Evolutionary conservation across 441 rosid genomes (phyloP).

Genomic region (Jatropha podagrica): DNA sequence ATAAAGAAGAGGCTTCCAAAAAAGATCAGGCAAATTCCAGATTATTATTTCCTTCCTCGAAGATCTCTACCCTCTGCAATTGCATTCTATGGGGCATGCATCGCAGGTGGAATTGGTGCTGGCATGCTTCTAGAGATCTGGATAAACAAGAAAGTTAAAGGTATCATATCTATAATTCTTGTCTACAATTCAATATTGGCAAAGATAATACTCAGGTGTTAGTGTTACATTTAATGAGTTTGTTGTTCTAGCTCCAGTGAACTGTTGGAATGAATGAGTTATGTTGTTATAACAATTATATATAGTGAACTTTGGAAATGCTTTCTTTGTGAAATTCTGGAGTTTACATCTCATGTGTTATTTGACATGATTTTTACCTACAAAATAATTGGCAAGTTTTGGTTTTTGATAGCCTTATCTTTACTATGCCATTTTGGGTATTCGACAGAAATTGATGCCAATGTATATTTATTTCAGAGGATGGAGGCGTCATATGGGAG

Average conservation of each 20-base stretch:
- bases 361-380: background rate
- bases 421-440: background rate
- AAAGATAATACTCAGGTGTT: background rate
- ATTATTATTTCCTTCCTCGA: constrained; percentile 78
- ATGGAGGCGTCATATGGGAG: constrained; percentile 49
- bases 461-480: constrained; percentile 26
- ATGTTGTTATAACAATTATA: background rate
- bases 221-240: background rate
- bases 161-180: constrained; percentile 25
- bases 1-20: constrained; percentile 71
- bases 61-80: constrained; percentile 47
- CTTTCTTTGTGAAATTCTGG: background rate
- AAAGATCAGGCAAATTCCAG: constrained; percentile 77
- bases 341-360: background rate
- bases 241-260: background rate
- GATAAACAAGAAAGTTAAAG: constrained; percentile 81
- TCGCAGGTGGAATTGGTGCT: constrained; percentile 82
- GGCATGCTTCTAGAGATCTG: constrained; percentile 86
- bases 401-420: background rate
- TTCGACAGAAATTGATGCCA: background rate
- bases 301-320: background rate
- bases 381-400: background rate
- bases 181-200: background rate
- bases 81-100: constrained; percentile 66
- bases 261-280: background rate